phyloP scores from a whole-genome alignment of 1,139 yeast species.

The Blastobotrys malaysiensis region DNA sequence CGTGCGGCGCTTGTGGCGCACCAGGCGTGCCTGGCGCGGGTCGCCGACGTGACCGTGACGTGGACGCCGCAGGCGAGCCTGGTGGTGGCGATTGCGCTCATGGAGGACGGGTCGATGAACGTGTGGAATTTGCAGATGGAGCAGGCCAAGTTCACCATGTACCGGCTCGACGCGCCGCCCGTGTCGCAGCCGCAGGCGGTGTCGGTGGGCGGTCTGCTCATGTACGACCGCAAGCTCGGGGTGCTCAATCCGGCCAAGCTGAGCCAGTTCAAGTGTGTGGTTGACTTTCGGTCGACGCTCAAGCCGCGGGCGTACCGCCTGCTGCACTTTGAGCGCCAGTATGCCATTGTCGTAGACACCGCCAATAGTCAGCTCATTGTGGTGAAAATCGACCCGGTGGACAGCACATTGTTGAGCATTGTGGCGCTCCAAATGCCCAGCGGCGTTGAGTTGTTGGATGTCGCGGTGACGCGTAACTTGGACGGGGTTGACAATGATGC shows the following conservation, averaged over 20 bases:
- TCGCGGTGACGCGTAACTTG: constrained; percentile 17
- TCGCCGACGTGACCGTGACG: background rate
- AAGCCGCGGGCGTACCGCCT: constrained; percentile 3
- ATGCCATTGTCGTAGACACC: constrained; percentile 13
- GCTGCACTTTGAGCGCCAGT: constrained; percentile 8
- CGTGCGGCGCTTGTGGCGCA: constrained; percentile 1
- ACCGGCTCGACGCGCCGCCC: background rate
- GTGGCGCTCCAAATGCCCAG: constrained; percentile 8
- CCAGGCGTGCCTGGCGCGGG: constrained; percentile 5
- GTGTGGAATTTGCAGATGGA: constrained; percentile 8
- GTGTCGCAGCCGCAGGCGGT: background rate
- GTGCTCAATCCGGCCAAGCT: constrained; percentile 1
- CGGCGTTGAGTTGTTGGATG: constrained; percentile 14
- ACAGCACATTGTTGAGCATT: constrained; percentile 2
- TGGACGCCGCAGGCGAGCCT: background rate
- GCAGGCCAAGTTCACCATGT: constrained; percentile 1
- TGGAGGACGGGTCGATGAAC: constrained; percentile 10
- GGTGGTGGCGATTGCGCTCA: background rate
- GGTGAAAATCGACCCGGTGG: constrained; percentile 5
- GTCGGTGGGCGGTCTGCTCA: constrained; percentile 4
- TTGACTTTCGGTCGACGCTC: constrained; percentile 5
- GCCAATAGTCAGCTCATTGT: constrained; percentile 10
- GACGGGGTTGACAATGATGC: constrained; percentile 14
- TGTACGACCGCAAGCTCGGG: constrained; percentile 9
- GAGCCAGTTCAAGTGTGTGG: constrained; percentile 3